Percentiles rank a stretch among this genome's conserved stretches.
phyloP scores from a whole-genome alignment of 768 basidiomycete genomes.

The Lentinula boryana region DNA sequence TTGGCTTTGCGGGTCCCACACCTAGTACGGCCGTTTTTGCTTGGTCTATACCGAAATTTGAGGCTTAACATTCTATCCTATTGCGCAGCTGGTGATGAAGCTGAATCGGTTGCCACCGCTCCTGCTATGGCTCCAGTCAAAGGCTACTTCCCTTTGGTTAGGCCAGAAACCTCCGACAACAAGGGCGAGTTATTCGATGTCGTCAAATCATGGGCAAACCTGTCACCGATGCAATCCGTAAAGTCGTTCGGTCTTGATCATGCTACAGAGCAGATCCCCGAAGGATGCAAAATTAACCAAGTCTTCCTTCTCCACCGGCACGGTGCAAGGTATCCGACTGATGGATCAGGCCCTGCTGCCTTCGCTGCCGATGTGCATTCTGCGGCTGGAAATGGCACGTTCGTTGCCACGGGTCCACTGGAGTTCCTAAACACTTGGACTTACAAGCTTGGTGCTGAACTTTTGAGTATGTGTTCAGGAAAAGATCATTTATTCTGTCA shows the following conservation, averaged over 20 bases:
- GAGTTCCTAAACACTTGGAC: conserved; percentile 70
- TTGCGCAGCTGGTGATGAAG: conserved; percentile 34
- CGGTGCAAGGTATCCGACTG: conserved; percentile 57
- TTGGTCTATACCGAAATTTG: background rate
- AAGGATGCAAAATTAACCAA: conserved; percentile 39
- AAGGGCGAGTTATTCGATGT: conserved; percentile 33
- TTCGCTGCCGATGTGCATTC: conserved; percentile 42
- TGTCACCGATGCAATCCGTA: conserved; percentile 46
- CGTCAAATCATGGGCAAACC: conserved; percentile 39
- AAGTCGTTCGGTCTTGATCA: conserved; percentile 44
- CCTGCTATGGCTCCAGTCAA: conserved; percentile 29
- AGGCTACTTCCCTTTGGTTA: conserved; percentile 34
- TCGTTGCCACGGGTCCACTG: conserved; percentile 49
- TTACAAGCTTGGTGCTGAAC: conserved; percentile 73
- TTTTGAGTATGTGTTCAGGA: conserved; percentile 25
- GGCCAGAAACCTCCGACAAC: conserved; percentile 28
- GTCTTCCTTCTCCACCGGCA: conserved; percentile 65
- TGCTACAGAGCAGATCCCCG: conserved; percentile 39
- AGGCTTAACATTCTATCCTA: background rate
- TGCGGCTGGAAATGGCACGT: conserved; percentile 31
- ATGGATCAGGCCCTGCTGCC: conserved; percentile 35
- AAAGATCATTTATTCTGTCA: background rate
- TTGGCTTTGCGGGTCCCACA: conserved; percentile 44
- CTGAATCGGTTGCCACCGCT: conserved; percentile 34
- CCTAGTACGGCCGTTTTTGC: conserved; percentile 29